Evolutionary conservation across 2,329 filamentous ascomycete species (phyloP).

Genomic region (Fusarium sp.): DNA sequence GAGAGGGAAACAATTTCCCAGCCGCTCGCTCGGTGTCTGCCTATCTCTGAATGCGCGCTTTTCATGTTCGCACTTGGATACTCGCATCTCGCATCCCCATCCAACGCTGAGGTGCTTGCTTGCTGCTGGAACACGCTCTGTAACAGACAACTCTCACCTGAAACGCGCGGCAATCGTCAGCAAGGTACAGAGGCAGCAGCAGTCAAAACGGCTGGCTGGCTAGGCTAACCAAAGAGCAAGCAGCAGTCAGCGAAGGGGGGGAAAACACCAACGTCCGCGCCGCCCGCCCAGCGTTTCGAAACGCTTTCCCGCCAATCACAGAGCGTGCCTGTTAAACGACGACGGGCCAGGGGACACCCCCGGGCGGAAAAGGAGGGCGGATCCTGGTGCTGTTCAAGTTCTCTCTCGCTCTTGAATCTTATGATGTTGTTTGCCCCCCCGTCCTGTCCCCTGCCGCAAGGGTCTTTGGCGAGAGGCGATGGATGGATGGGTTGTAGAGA

Average conservation of each 20-base stretch:
- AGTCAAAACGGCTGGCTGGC: no score
- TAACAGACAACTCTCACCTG: constrained; percentile 42
- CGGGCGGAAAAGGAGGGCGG: no score
- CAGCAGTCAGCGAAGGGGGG: constrained; percentile 19
- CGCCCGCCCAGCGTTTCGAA: constrained; percentile 47
- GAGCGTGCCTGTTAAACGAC: constrained; percentile 16
- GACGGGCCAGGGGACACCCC: no score
- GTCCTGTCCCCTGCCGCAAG: no score
- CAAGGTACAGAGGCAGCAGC: no score
- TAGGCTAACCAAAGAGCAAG: no score
- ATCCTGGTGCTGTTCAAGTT: no score
- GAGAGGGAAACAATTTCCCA: constrained; percentile 21
- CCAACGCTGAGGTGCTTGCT: no score
- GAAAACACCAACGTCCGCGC: constrained; percentile 29
- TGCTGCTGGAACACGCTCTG: constrained; percentile 27
- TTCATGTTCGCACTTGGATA: no score
- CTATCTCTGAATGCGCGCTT: constrained; percentile 12
- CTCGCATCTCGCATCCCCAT: no score
- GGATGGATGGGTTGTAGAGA: constrained; percentile 11
- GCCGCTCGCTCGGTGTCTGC: constrained; percentile 15
- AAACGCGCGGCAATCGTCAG: constrained; percentile 32
- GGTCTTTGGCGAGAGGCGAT: no score
- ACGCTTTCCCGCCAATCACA: constrained; percentile 48
- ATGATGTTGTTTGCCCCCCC: constrained; percentile 28
- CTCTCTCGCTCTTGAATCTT: no score